A percentile compares a stretch with the other conserved stretches of the same genome.
These are phyloP conservation scores for Cladosporium oxysporum DNA, from an alignment of 2,329 filamentous ascomycete species.

Conservation along the genomic window DNA sequence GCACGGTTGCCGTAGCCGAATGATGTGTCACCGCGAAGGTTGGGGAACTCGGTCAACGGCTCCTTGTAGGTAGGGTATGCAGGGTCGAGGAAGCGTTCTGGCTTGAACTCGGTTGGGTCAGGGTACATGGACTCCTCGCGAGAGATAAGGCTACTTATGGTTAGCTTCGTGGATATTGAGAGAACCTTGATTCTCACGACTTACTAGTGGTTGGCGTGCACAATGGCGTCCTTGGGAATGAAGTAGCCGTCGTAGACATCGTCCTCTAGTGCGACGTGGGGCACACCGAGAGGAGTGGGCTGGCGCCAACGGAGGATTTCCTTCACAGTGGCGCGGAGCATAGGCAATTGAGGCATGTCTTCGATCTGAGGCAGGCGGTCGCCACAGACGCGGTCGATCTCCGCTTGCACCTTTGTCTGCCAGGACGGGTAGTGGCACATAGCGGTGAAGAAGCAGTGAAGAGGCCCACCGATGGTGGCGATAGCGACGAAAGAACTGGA, in stretches of 20 bases:
- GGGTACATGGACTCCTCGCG: constrained; percentile 36
- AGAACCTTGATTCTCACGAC: neutral
- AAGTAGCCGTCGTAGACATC: constrained; percentile 42
- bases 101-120: constrained; percentile 35
- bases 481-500: constrained; percentile 39
- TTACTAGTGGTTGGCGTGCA: constrained; percentile 40
- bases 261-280: constrained; percentile 39
- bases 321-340: constrained; percentile 38
- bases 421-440: constrained; percentile 39
- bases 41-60: constrained; percentile 39
- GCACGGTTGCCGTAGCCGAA: constrained; percentile 40
- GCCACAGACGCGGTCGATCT: constrained; percentile 37
- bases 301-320: constrained; percentile 40
- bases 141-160: constrained; percentile 31
- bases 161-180: constrained; percentile 17
- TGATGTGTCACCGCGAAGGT: constrained; percentile 35
- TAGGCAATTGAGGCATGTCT: constrained; percentile 37
- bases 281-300: constrained; percentile 43
- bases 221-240: constrained; percentile 40
- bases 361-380: constrained; percentile 34
- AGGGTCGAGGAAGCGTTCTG: constrained; percentile 38
- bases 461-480: constrained; percentile 37
- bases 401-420: constrained; percentile 34
- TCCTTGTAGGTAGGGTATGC: constrained; percentile 40
- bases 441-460: constrained; percentile 38